These are phyloP conservation scores for Schizothecium vesticola DNA, from an alignment of 495 filamentous ascomycete genomes.

Conservation along the genomic window DNA sequence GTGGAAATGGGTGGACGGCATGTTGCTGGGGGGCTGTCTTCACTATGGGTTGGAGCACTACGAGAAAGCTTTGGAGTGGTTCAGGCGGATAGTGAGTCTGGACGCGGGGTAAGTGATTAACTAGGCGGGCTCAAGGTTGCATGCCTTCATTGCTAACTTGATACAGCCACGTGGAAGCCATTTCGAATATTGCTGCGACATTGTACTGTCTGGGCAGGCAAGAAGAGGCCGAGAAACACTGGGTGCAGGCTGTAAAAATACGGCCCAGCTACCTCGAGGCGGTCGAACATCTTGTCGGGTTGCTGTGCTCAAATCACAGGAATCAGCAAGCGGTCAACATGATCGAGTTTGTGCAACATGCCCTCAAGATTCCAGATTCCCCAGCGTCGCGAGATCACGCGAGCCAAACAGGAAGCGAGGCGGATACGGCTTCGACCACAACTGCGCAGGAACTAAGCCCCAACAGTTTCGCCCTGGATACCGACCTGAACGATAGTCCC, in stretches of 20 bases:
- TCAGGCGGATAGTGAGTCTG: slow-evolving; percentile 73
- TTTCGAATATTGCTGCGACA: slow-evolving; percentile 88
- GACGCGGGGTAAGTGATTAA: slow-evolving; percentile 61
- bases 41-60: slow-evolving; percentile 90
- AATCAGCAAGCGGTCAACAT: slow-evolving; percentile 81
- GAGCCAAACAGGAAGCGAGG: slow-evolving; percentile 20
- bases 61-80: slow-evolving; percentile 82
- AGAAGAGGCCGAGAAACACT: slow-evolving; percentile 81
- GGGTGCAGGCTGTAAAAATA: slow-evolving; percentile 74
- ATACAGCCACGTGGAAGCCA: slow-evolving; percentile 82
- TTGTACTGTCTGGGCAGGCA: slow-evolving; percentile 75
- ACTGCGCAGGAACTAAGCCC: slow-evolving; percentile 15
- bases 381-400: slow-evolving; percentile 10
- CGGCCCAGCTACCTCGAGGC: slow-evolving; percentile 93
- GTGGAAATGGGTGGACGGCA: slow-evolving; percentile 95
- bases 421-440: slow-evolving; percentile 17
- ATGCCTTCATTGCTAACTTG: background rate
- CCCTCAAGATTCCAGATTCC: slow-evolving; percentile 48
- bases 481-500: slow-evolving; percentile 22
- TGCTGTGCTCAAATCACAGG: slow-evolving; percentile 77
- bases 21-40: slow-evolving; percentile 87
- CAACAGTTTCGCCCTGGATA: slow-evolving; percentile 20
- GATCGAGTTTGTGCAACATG: slow-evolving; percentile 82
- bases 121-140: background rate
- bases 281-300: slow-evolving; percentile 87